A percentile compares a stretch with the other conserved stretches of the same genome.
Evolutionary conservation across 2,329 filamentous ascomycete species (phyloP).

Genomic region (Leptographium lundbergii): DNA sequence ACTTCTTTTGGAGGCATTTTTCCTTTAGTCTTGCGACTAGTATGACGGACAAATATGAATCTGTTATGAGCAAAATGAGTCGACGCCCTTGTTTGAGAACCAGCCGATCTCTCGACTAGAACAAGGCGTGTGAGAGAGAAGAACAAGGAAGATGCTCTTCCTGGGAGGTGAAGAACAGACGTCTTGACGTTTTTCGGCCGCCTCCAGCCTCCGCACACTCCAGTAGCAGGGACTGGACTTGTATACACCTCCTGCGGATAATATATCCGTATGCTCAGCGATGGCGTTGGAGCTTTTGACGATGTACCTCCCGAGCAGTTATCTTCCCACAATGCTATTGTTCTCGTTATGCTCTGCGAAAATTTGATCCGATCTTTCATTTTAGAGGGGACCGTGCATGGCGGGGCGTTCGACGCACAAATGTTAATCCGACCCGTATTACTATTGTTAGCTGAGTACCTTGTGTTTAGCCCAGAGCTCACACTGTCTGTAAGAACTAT

Average conservation of each 20-base stretch:
- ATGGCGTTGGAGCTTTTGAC: background rate
- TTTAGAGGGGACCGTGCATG: background rate
- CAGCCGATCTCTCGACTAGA: background rate
- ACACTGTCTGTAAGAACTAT: background rate
- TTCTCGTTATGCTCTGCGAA: background rate
- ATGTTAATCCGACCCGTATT: background rate
- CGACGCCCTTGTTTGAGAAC: background rate
- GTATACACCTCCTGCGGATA: background rate
- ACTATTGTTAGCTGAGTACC: background rate
- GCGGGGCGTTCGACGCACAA: background rate
- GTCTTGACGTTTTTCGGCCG: conserved; percentile 20
- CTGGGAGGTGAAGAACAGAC: conserved; percentile 25
- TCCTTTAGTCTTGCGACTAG: conserved; percentile 39
- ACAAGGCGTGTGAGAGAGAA: conserved; percentile 29
- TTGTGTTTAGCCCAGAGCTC: too few relatives aligned
- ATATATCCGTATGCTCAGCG: background rate
- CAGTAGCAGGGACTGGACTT: background rate
- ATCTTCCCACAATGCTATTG: background rate
- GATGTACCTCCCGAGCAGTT: background rate
- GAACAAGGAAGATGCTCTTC: background rate
- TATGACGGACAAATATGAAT: conserved; percentile 21
- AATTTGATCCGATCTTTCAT: background rate
- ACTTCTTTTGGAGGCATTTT: conserved; percentile 82
- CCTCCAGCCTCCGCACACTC: conserved; percentile 7
- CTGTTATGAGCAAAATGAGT: conserved; percentile 23